Base-by-base conservation (phyloP, 495 filamentous ascomycete genomes). In the Penicillium cinerascens region DNA sequence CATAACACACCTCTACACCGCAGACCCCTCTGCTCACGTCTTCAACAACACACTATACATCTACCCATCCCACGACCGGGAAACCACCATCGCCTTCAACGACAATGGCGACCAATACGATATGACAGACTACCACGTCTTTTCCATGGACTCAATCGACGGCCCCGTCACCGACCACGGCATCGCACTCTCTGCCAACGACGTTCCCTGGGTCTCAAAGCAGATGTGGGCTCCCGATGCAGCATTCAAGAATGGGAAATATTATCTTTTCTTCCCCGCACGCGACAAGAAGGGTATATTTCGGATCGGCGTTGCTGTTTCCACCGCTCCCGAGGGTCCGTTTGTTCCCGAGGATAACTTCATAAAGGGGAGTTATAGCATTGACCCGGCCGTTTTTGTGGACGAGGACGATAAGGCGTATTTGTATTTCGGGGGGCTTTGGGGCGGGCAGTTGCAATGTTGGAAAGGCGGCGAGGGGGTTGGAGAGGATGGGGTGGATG, bases 91-190 rank as follows among this genome's bases (percentile, higher is more conserved):
- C 44, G 56, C 68, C 43, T 86, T 85, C 59, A 88, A 88, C 75
- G 86, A 90, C 76, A 87, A 87, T 76, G 87, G 87, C 67, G 86
- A 88, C 72, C 87, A 90, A 67, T 90, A 88, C 67, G 87, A 85
- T 73, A 90, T 90, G 87, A 70, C 64, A 11, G 75, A 76, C 55
- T 72, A 79, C 56, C 74, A 81, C 53, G 78, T 79, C 50, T 75
- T 78, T 60, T 79, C 76, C 1, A 71, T 76, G 54, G 56, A 67
- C 29, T 64, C 63, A 16, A 46, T 71, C 37, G 54, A 66, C 42
- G 59, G 70, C 16, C 68, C 69, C 48, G 70, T 68, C 10, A 73
- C 69, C 26, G 71, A 80, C 43, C 78, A 73, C 49, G 69, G 67
- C 15, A 67, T 71, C 18, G 71, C 67, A n/a, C 63, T 79, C 10